phyloP scores from a whole-genome alignment of 495 filamentous ascomycete species.

The Polyplosphaeria fusca region DNA sequence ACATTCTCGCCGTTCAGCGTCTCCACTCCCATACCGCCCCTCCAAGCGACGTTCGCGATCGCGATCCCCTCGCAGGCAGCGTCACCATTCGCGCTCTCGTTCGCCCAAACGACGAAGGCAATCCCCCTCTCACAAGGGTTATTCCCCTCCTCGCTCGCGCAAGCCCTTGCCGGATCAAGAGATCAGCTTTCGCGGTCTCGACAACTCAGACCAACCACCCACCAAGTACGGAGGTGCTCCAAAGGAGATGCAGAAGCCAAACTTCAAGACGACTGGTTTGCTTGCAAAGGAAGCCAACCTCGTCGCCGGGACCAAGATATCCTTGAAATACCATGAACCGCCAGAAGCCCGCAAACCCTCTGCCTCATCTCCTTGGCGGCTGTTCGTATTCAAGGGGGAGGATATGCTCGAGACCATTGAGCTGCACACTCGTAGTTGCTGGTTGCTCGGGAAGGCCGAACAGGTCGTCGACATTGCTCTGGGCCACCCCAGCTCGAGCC shows the following conservation, averaged over 20 bases:
- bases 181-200: constrained; percentile 37
- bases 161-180: constrained; percentile 41
- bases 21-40: constrained; percentile 12
- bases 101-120: too few relatives aligned
- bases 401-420: constrained; percentile 78
- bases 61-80: constrained; percentile 4
- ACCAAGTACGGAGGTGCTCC: constrained; percentile 23
- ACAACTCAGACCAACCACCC: constrained; percentile 8
- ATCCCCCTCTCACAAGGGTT: constrained; percentile 18
- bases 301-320: constrained; percentile 61
- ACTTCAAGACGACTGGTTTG: constrained; percentile 74
- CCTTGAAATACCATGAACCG: constrained; percentile 95
- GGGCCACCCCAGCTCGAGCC: constrained; percentile 87
- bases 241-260: constrained; percentile 64
- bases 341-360: constrained; percentile 87
- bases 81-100: constrained; percentile 10
- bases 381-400: constrained; percentile 88
- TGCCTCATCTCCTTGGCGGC: constrained; percentile 71
- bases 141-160: constrained; percentile 29
- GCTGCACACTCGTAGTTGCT: constrained; percentile 73
- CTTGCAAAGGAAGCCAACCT: constrained; percentile 89
- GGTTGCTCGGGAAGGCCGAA: constrained; percentile 80
- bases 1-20: constrained; percentile 10
- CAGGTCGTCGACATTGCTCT: constrained; percentile 77
- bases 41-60: constrained; percentile 17